phyloP scores from a whole-genome alignment of 148 eudicot genomes.

The Rhododendron williamsianum region DNA sequence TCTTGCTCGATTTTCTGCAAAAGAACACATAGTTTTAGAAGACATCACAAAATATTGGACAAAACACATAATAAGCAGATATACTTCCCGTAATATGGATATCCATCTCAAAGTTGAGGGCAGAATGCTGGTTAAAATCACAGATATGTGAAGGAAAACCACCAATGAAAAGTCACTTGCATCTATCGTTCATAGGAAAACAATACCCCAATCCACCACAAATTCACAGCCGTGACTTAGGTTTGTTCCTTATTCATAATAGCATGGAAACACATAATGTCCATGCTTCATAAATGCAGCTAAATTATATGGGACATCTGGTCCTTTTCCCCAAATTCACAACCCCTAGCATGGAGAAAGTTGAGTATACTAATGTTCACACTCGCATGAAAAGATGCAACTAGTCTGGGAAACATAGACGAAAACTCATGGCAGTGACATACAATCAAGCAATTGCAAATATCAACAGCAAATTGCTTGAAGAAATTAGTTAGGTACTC shows the following conservation, averaged over 20 bases:
- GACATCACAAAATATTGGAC: not conserved
- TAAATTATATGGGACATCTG: not conserved
- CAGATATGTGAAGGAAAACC: not conserved
- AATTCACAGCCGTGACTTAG: not conserved
- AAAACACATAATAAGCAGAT: not conserved
- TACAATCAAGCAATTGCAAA: not conserved
- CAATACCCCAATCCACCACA: not conserved
- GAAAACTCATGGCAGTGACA: not conserved
- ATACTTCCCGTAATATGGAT: not conserved
- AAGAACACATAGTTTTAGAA: conserved; percentile 3
- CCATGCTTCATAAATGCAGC: not conserved
- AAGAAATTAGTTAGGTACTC: not conserved
- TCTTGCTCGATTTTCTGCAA: conserved; percentile 86
- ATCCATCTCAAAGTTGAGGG: conserved; percentile 1
- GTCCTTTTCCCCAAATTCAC: not conserved
- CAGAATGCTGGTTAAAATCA: not conserved
- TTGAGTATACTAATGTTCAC: not conserved
- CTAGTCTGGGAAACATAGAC: not conserved
- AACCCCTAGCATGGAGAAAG: not conserved
- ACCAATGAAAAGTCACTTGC: not conserved
- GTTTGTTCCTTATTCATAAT: not conserved
- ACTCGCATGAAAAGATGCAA: not conserved
- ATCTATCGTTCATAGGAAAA: not conserved
- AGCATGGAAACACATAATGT: not conserved
- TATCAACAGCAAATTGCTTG: not conserved